These are phyloP conservation scores for Cornus controversa DNA, from an alignment of 148 eudicot species.

Conservation along the genomic window DNA sequence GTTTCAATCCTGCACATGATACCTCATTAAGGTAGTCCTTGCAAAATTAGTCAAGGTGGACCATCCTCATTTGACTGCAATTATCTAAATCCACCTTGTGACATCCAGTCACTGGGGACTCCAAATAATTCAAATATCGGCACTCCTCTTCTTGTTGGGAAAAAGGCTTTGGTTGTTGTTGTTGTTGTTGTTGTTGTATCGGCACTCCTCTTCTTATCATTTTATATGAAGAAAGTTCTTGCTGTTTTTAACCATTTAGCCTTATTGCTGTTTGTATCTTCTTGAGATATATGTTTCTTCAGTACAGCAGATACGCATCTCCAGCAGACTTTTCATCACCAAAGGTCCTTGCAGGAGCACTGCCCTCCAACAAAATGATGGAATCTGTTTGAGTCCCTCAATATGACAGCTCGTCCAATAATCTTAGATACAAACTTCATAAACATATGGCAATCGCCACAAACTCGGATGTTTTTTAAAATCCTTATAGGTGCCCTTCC, in stretches of 20 bases:
- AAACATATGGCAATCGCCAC: conserved; percentile 29
- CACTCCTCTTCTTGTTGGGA: not conserved
- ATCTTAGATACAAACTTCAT: conserved; percentile 31
- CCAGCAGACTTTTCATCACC: conserved; percentile 18
- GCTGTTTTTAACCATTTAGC: not conserved
- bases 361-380: conserved; percentile 31
- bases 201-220: not conserved
- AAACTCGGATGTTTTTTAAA: conserved; percentile 31
- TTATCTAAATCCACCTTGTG: not conserved
- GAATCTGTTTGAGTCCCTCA: conserved; percentile 30
- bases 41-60: not conserved
- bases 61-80: not conserved
- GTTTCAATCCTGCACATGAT: not conserved
- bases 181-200: too few species aligned
- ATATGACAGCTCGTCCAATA: conserved; percentile 15
- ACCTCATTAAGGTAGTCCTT: not conserved
- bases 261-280: not conserved
- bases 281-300: not conserved
- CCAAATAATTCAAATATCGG: not conserved
- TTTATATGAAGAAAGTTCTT: not conserved
- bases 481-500: conserved; percentile 24
- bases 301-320: not conserved
- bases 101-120: not conserved
- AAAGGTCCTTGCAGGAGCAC: conserved; percentile 34
- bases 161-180: too few species aligned